Conservation (phyloP, 352 stramenopile genomes). For the Phytophthora vignae region DNA sequence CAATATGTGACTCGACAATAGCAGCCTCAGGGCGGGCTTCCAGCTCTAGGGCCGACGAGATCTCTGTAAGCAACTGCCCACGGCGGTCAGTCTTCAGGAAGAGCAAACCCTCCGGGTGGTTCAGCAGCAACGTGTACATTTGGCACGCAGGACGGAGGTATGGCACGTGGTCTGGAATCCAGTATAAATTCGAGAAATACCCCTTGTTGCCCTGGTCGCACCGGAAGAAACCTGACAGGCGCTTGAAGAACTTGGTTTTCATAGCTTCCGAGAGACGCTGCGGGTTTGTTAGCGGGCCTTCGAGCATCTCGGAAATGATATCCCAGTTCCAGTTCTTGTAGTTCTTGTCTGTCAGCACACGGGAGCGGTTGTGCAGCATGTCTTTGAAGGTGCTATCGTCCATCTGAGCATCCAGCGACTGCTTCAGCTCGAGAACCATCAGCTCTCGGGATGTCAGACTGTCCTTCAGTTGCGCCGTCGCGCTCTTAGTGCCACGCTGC, state of each 20-base stretch:
- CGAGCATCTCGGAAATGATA: constrained; percentile 90
- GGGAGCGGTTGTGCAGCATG: constrained; percentile 87
- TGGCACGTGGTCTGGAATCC: constrained; percentile 91
- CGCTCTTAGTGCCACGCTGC: constrained; percentile 51
- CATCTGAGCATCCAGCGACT: constrained; percentile 90
- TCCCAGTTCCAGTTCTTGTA: constrained; percentile 94
- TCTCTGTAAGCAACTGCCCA: constrained; percentile 86
- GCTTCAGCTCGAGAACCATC: constrained; percentile 89
- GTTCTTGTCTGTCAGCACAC: constrained; percentile 90
- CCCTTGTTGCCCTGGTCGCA: constrained; percentile 91
- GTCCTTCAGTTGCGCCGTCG: constrained; percentile 57
- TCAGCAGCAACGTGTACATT: constrained; percentile 91
- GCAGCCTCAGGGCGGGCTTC: constrained; percentile 86
- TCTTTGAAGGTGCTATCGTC: constrained; percentile 91
- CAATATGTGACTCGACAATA: constrained; percentile 91
- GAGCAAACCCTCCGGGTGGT: constrained; percentile 85
- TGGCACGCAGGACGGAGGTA: constrained; percentile 89
- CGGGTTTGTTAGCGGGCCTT: constrained; percentile 87
- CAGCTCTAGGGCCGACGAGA: constrained; percentile 84
- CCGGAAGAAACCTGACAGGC: constrained; percentile 91
- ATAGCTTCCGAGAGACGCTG: constrained; percentile 89
- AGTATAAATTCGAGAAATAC: constrained; percentile 90
- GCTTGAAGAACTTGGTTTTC: constrained; percentile 95
- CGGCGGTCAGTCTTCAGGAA: constrained; percentile 90
- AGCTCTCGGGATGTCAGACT: constrained; percentile 85